Conservation (phyloP, 352 stramenopile species). For the Globisporangium mamillatum region DNA sequence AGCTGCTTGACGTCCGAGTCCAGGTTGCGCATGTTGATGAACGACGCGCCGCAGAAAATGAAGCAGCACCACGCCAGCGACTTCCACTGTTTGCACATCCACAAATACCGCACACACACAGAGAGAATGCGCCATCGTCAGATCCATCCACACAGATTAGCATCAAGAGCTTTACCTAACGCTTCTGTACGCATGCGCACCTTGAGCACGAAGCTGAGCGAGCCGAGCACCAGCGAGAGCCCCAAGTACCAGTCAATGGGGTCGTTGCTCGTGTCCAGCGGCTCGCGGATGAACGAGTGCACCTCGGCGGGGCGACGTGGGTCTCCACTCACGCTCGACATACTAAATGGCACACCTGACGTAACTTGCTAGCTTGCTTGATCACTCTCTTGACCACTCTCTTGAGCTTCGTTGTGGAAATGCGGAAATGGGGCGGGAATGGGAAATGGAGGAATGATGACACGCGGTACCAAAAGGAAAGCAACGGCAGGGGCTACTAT, state of each 20-base stretch:
- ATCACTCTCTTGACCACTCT: neutral
- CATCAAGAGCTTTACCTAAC: neutral
- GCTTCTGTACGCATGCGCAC: conserved; percentile 20
- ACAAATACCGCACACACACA: neutral
- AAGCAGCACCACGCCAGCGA: conserved; percentile 61
- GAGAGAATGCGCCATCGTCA: neutral
- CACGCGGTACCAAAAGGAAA: neutral
- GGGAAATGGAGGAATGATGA: neutral
- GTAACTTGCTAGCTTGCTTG: neutral
- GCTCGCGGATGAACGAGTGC: conserved; percentile 67
- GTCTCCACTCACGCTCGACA: conserved; percentile 35
- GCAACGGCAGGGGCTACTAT: neutral
- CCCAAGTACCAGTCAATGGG: conserved; percentile 64
- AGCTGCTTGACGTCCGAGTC: conserved; percentile 63
- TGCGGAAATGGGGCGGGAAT: neutral
- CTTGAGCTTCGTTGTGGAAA: neutral
- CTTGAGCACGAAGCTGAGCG: conserved; percentile 63
- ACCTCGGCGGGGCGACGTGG: conserved; percentile 59
- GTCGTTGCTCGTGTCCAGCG: conserved; percentile 31
- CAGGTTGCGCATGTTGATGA: conserved; percentile 54
- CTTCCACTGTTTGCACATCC: conserved; percentile 44
- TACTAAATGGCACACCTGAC: neutral
- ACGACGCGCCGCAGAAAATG: conserved; percentile 62
- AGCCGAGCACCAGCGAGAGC: conserved; percentile 57
- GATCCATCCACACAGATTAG: neutral